Evolutionary conservation across 2,329 filamentous ascomycete species (phyloP), one percentile per base, ranked within the genome.

Genomic region (Botrytis tulipae): DNA sequence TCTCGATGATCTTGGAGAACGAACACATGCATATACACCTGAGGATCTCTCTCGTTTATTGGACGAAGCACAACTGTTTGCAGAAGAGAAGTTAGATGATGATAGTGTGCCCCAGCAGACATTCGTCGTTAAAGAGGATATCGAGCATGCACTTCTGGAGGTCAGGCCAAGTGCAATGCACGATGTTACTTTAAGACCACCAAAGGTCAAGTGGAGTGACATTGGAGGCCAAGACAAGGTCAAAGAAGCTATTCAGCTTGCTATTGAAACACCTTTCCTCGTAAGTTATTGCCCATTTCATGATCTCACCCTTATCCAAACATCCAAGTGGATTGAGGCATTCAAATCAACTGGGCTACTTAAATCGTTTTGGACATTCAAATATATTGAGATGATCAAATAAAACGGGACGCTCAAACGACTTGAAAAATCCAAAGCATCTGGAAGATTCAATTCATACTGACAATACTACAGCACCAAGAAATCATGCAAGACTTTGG

Each of bases 11-110:
- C 83, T 97, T 61, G 91, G 91, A 60, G 88, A 92, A 75, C 89
- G 90, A 73, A 97, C 95, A 0, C 94, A 98, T 79, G 95, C 95
- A 6, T 98, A 93, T 81, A 97, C 93, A 46, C 92, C 92, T 7
- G 87, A 88, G 1, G 95, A 98, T 80, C 84, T 98, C 1, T 84
- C 85, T n/a, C 87, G 86, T 22, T 84, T 98, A 0, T 84, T 92
- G 66, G 83, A 87, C 66, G 82, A 86, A 62, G 87, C 90, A 16
- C 81, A 84, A 79, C 78, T 83, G 48, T 79, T 82, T 74, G 82
- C 79, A 42, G 73, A 80, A 37, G 74, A 80, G 60, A 79, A 78
- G 74, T n/a, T 73, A 18, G 74, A 74, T 12, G 69, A 67, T 4
- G 14, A 60, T 35, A 42, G 44, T n/a, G 25, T 60, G 35, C 32